Evolutionary conservation across 352 stramenopile genomes (phyloP), one percentile per base, ranked within the genome.

Genomic region (Globisporangium megalacanthum): DNA sequence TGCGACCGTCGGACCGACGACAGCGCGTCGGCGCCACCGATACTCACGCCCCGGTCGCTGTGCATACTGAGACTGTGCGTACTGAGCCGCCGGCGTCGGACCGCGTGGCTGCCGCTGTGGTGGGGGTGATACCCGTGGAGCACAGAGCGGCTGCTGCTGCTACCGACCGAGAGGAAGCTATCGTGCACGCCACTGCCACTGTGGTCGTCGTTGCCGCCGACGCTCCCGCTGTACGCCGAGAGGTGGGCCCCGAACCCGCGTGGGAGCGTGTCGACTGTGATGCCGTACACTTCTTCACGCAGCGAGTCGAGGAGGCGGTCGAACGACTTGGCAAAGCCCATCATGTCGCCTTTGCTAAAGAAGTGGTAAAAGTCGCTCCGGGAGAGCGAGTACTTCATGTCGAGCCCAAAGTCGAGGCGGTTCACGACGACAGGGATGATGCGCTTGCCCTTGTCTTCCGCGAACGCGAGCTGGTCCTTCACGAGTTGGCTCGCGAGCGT

Each of bases 371-470:
- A 53, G 41, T 91, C 78, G 49, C 81, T 91, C 15, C 85, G 74
- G 20, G 83, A 79, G 1, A 94, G 72, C 35, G 85, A 91, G 57
- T 94, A 94, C 47, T 79, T 73, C 52, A 91, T 87, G 68, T 90
- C 84, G 0, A 90, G 75, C 0, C 77, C 82, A 6, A 88, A 66
- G 20, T 83, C 69, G 7, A 92, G 37, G n/a, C 90, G 77, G 46
- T 90, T 90, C 14, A 92, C 58, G n/a, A 84, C 67, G 35, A 95
- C 65, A 0, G 85, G 85, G 61, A 89, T 89, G 62, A 95, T 92
- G 0, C 81, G 79, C 3, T 82, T 78, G 0, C 73, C 75, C 62
- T 94, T 94, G 68, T 94, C 84, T 49, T 94, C 84, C 5, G 84
- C 84, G 55, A 90, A 91, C 17, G 82, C 84, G 25, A 94, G 66